Conservation (phyloP, 768 basidiomycete genomes). For the Russula emetica region DNA sequence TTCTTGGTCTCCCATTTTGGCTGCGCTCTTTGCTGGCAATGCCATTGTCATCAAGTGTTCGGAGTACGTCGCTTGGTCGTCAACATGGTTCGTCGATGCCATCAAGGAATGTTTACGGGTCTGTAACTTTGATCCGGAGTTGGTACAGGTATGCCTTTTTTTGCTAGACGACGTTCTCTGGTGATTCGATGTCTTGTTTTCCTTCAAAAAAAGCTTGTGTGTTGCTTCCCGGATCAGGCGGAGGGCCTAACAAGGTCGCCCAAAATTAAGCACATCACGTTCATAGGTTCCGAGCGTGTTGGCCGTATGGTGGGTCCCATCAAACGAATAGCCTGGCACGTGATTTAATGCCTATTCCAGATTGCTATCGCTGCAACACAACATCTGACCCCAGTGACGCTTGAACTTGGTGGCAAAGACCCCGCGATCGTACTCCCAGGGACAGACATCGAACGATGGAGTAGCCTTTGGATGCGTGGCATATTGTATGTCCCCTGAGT, state of each 20-base stretch:
- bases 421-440: constrained; percentile 84
- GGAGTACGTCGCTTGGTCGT: constrained; percentile 90
- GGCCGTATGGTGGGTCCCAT: constrained; percentile 56
- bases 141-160: constrained; percentile 64
- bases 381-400: constrained; percentile 83
- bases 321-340: constrained; percentile 26
- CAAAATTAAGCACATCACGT: constrained; percentile 88
- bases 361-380: constrained; percentile 81
- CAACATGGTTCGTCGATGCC: constrained; percentile 74
- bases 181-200: not conserved
- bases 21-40: constrained; percentile 88
- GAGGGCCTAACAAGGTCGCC: constrained; percentile 74
- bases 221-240: constrained; percentile 86
- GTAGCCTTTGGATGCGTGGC: constrained; percentile 83
- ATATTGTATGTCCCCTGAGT: constrained; percentile 62
- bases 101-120: constrained; percentile 70
- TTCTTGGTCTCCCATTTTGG: constrained; percentile 88
- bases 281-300: constrained; percentile 79
- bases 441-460: constrained; percentile 77
- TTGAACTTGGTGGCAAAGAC: constrained; percentile 95
- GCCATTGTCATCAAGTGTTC: constrained; percentile 88
- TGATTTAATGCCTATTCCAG: constrained; percentile 36
- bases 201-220: constrained; percentile 53
- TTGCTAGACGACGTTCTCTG: not conserved
- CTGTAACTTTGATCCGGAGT: constrained; percentile 78